These are phyloP conservation scores for Cladophialophora immunda DNA, from an alignment of 2,329 filamentous ascomycete species.

Conservation along the genomic window DNA sequence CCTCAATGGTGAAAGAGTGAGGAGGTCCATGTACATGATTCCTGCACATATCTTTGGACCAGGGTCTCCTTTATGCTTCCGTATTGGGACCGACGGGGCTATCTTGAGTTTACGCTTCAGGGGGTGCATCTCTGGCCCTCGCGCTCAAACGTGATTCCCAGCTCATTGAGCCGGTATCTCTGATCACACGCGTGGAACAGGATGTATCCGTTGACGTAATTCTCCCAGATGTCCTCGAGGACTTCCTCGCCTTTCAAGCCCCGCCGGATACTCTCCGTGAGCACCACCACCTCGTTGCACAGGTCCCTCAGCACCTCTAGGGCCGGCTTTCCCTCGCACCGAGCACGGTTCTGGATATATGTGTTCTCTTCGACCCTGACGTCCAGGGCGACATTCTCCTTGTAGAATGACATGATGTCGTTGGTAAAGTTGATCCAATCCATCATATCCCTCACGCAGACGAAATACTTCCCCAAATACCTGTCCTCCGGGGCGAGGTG, in stretches of 20 bases:
- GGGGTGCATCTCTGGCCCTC: too few species aligned
- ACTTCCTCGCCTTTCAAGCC: background rate
- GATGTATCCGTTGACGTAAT: background rate
- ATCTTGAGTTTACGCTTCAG: too few species aligned
- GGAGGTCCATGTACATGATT: too few species aligned
- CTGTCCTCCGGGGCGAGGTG: background rate
- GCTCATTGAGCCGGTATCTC: background rate
- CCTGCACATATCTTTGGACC: too few species aligned
- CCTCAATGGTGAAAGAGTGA: too few species aligned
- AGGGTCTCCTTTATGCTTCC: too few species aligned
- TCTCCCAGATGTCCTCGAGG: background rate
- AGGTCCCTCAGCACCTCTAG: slow-evolving; percentile 3
- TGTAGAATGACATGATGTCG: slow-evolving; percentile 4
- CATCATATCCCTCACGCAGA: background rate
- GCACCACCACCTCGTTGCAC: background rate
- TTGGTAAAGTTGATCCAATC: slow-evolving; percentile 5
- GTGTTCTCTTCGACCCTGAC: background rate
- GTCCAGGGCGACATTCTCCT: background rate
- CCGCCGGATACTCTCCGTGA: background rate
- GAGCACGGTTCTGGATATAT: background rate
- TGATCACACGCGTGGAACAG: slow-evolving; percentile 2
- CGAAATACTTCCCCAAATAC: background rate
- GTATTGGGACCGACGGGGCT: too few species aligned
- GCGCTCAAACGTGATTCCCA: background rate
- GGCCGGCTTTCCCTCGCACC: background rate